phyloP scores from a whole-genome alignment of 2,329 filamentous ascomycete species.

The Blumeria graminis region DNA sequence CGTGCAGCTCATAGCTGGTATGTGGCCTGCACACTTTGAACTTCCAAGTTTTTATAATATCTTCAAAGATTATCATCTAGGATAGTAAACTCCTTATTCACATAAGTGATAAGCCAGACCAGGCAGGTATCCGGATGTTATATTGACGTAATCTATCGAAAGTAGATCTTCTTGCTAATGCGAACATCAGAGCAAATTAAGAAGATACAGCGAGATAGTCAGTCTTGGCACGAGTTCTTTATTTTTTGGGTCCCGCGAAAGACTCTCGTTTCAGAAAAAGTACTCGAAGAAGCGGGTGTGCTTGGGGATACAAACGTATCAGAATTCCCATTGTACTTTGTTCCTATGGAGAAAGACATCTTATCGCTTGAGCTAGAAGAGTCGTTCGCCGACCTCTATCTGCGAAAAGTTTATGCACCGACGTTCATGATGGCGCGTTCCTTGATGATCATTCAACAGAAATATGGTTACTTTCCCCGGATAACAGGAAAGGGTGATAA shows the following conservation, averaged over 20 bases:
- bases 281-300: slow-evolving; percentile 81
- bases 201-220: slow-evolving; percentile 64
- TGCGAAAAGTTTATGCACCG: slow-evolving; percentile 77
- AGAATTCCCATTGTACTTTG: slow-evolving; percentile 72
- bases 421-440: slow-evolving; percentile 74
- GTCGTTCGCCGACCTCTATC: slow-evolving; percentile 66
- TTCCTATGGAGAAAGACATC: slow-evolving; percentile 76
- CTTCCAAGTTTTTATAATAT: too few relatives aligned
- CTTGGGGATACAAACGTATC: slow-evolving; percentile 76
- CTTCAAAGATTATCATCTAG: too few relatives aligned
- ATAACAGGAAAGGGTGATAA: slow-evolving; percentile 93
- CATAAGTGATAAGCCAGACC: background rate
- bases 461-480: slow-evolving; percentile 78
- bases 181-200: slow-evolving; percentile 56
- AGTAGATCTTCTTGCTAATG: too few relatives aligned
- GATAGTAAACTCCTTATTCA: background rate
- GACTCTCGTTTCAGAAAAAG: slow-evolving; percentile 71
- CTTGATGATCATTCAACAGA: slow-evolving; percentile 80
- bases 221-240: slow-evolving; percentile 84
- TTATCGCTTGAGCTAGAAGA: slow-evolving; percentile 77
- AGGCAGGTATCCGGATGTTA: background rate
- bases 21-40: slow-evolving; percentile 5
- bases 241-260: slow-evolving; percentile 90
- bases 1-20: slow-evolving; percentile 73
- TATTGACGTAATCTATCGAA: background rate